Base-by-base conservation (phyloP, 1,139 yeast species). In the Yamadazyma aaseri region DNA sequence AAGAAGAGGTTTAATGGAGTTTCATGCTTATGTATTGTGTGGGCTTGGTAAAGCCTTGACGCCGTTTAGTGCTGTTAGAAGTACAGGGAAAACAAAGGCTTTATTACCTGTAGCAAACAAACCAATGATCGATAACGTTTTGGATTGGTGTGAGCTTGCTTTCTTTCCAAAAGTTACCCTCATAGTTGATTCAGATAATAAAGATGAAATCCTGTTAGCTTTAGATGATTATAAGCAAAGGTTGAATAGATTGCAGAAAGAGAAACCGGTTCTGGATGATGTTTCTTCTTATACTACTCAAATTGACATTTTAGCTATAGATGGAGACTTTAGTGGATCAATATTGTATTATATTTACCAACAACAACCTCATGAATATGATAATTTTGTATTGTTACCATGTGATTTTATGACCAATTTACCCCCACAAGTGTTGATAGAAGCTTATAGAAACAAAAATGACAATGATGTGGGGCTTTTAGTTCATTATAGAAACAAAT, bases 141-240 rank as follows among this genome's bases (percentile, higher is more conserved):
- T 94, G 29, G 90, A 85, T 46, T 94, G 97, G 97, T 89, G 97
- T 67, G 87, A 82, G 50, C 72, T 73, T 53, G 97, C 95, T 2
- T 82, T 83, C 41, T 85, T 86, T 55, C 74, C 77, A 26, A 76
- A 73, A 36, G 70, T 71, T 18, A 60, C 73, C 3, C 53, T 71
- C 11, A 61, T 70, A 2, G 57, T 64, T 17, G 60, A 61, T 31
- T 52, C 51, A 16, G 62, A 53, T 3, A 45, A 59, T 16, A 44
- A 45, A 17, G 59, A 50, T 3, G 59, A 49, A 13, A 55, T 70
- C 6, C 44, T 43, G 17, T 38, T 32, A 3, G 71, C 82, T 12
- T 69, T 83, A 26, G 68, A 78, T 11, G 74, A 71, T 5, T 73
- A 79, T 35, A 73, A 71, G 35, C 44, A 54, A 17, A 29, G 26